Evolutionary conservation across 345 rosid genomes (phyloP).

Genomic region (Linum trigynum): DNA sequence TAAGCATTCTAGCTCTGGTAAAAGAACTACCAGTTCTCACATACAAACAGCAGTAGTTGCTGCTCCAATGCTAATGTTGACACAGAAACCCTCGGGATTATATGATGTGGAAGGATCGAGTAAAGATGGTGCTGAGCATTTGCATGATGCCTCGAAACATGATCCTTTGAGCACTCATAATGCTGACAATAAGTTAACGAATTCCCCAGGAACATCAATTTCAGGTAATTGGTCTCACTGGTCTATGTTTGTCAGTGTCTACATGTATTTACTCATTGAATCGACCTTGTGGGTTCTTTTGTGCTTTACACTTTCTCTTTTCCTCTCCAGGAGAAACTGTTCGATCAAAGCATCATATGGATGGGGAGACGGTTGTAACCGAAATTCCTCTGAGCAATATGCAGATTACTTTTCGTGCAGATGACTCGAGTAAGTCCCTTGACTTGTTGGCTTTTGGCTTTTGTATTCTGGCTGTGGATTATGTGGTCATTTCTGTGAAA

Average conservation of each 20-base stretch:
- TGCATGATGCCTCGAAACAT: not conserved
- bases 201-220: not conserved
- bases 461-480: too few species aligned
- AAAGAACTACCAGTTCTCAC: slow-evolving; percentile 5
- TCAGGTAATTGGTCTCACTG: not conserved
- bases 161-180: not conserved
- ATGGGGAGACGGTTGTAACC: not conserved
- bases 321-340: not conserved
- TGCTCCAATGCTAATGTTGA: not conserved
- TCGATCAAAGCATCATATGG: not conserved
- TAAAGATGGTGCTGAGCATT: not conserved
- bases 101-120: too few species aligned
- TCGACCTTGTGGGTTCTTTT: not conserved
- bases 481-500: too few species aligned
- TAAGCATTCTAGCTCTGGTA: not conserved
- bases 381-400: not conserved
- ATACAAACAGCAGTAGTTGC: not conserved
- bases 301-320: not conserved
- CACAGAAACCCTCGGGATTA: too few species aligned
- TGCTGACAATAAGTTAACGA: not conserved
- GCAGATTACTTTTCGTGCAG: not conserved
- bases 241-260: not conserved
- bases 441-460: not conserved
- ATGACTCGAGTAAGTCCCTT: not conserved
- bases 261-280: not conserved